Conservation (phyloP, 805 yeast species). For the Wickerhamomyces alni region DNA sequence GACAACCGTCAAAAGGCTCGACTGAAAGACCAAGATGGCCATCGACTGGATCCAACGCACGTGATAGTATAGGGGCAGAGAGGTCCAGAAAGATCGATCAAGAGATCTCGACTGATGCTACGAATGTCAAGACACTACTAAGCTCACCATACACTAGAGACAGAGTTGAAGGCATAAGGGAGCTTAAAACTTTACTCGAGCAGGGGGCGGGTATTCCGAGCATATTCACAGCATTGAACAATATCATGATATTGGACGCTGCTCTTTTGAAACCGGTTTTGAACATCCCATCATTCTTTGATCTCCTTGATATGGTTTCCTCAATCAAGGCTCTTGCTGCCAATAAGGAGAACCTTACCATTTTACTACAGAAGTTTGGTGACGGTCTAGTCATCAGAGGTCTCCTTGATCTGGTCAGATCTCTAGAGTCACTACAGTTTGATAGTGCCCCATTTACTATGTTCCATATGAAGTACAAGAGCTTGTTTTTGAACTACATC, state of each 20-base stretch:
- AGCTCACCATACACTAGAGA: constrained; percentile 21
- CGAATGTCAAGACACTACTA: constrained; percentile 7
- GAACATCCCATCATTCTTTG: constrained; percentile 20
- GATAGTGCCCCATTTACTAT: constrained; percentile 20
- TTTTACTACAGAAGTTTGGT: constrained; percentile 13
- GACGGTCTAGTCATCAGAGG: constrained; percentile 9
- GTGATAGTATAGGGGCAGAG: not conserved
- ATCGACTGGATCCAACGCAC: not conserved
- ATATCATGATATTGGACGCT: constrained; percentile 23
- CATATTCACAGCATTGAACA: constrained; percentile 15
- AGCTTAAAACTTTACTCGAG: constrained; percentile 5
- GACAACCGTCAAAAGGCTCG: constrained; percentile 15
- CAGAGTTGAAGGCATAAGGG: constrained; percentile 17
- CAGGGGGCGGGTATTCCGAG: constrained; percentile 4
- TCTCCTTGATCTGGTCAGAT: constrained; percentile 11
- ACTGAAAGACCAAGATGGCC: constrained; percentile 4
- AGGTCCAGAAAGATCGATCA: not conserved
- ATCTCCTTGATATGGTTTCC: constrained; percentile 20
- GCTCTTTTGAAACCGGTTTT: constrained; percentile 25
- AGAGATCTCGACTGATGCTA: not conserved
- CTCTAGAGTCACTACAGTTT: constrained; percentile 15
- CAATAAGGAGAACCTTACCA: constrained; percentile 18
- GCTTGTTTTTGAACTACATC: constrained; percentile 13
- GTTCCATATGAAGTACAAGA: constrained; percentile 21
- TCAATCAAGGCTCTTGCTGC: constrained; percentile 28